Base-by-base conservation (phyloP, 805 yeast species). In the Ascoidea rubescens region DNA sequence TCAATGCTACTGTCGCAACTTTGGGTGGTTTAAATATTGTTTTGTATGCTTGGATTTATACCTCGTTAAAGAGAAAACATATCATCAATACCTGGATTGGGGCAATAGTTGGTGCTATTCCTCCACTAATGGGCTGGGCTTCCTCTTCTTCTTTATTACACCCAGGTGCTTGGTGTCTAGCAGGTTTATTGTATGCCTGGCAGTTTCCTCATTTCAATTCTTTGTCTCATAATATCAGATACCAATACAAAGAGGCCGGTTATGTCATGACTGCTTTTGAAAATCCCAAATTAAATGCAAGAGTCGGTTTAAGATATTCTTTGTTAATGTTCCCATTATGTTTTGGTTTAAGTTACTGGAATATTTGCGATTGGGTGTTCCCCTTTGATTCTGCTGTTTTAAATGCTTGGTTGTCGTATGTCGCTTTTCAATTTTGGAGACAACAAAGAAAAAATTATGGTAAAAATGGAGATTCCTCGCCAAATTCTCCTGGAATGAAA, bases 61-160 rank as follows among this genome's bases (percentile, higher is more conserved):
- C 99, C 0, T 84, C 96, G 0, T 69, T 93, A 64, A 93, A 93
- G 63, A 75, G 99, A 52, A 78, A 74, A 54, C 82, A 87, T 30
- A 91, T 93, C 50, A 64, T 86, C 46, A 93, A 93, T 66, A 93
- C 99, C 0, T 93, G 99, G 99, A 93, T 93, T 2, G 99, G 99
- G 17, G 99, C 99, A 0, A 65, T 93, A n/a, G 99, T 93, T 4
- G 99, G 99, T 4, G 99, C 97, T 0, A 86, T 93, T 48, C 99
- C 99, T 0, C 99, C 99, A 21, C 73, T 93, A 50, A 93, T 93
- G 99, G 99, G 99, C 2, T 93, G 99, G 99, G 96, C 96, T 1
- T 88, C 91, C 0, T 85, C 96, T 10, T 79, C 87, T 4, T 78
- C 89, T 0, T 67, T 90, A 44, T 58, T 75, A 2, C 87, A 88